A percentile compares a stretch with the other conserved stretches of the same genome.
Evolutionary conservation across 441 rosid genomes (phyloP).

Genomic region (Biscutella laevigata): DNA sequence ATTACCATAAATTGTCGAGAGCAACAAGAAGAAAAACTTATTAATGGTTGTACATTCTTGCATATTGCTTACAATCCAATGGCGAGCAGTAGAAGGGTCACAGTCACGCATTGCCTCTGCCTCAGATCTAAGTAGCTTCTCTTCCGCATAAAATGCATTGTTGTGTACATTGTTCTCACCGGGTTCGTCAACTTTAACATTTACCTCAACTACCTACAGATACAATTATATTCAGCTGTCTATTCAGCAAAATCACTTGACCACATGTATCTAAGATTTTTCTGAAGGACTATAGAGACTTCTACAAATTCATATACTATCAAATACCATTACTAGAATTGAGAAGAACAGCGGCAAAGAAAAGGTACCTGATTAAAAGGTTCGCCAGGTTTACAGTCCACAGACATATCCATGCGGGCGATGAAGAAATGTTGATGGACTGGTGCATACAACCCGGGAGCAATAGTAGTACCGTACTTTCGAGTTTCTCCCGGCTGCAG

Average conservation of each 20-base stretch:
- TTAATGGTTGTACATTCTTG: not conserved
- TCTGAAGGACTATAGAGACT: not conserved
- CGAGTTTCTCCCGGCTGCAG: conserved; percentile 72
- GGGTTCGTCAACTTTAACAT: conserved; percentile 59
- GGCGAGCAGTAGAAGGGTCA: conserved; percentile 67
- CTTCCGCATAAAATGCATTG: conserved; percentile 80
- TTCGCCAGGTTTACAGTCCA: conserved; percentile 80
- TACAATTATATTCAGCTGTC: conserved; percentile 3
- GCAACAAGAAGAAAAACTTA: not conserved
- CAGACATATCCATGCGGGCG: conserved; percentile 85
- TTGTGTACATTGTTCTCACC: conserved; percentile 70
- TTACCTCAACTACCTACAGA: conserved; percentile 64
- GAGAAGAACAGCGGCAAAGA: not conserved
- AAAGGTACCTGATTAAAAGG: conserved; percentile 64
- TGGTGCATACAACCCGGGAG: conserved; percentile 79
- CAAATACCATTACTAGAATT: not conserved
- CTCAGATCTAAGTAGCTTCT: conserved; percentile 58
- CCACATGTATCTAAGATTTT: not conserved
- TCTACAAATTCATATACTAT: not conserved
- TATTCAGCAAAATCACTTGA: not conserved
- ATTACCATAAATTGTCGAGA: not conserved
- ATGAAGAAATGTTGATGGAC: conserved; percentile 89
- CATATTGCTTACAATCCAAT: conserved; percentile 64
- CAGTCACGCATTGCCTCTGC: conserved; percentile 70
- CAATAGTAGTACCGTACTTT: conserved; percentile 78